Evolutionary conservation across 2,329 filamentous ascomycete species (phyloP).

Genomic region (Cladosporium sp.): DNA sequence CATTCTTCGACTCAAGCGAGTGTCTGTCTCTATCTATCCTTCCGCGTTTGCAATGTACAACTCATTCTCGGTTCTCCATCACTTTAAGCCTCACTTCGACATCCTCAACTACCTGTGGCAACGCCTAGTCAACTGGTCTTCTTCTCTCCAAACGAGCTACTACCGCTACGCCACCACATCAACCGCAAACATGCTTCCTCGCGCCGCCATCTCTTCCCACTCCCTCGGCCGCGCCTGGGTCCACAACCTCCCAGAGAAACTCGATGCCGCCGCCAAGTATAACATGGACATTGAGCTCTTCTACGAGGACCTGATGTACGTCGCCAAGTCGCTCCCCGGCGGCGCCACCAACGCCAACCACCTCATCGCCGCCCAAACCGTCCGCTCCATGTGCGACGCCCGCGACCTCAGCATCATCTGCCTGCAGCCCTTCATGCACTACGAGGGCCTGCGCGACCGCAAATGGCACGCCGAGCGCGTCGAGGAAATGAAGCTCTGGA

Average conservation of each 20-base stretch:
- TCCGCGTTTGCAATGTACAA: conserved; percentile 9
- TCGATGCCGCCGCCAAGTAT: conserved; percentile 66
- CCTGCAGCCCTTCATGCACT: conserved; percentile 76
- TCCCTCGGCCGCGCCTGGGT: conserved; percentile 73
- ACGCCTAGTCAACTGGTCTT: conserved; percentile 15
- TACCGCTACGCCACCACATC: conserved; percentile 2
- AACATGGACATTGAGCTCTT: conserved; percentile 77
- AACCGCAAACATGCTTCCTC: conserved; percentile 49
- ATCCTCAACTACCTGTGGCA: conserved; percentile 15
- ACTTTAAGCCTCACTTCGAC: conserved; percentile 11
- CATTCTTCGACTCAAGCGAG: not conserved
- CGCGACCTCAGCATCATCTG: conserved; percentile 63
- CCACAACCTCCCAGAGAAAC: conserved; percentile 67
- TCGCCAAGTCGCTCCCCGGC: conserved; percentile 54
- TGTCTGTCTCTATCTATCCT: not conserved
- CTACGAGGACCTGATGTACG: conserved; percentile 71
- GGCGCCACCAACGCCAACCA: conserved; percentile 49
- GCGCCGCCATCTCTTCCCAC: conserved; percentile 73
- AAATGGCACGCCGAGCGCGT: conserved; percentile 59
- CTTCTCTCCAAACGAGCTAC: not conserved
- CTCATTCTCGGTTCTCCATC: conserved; percentile 10
- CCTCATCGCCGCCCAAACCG: conserved; percentile 59
- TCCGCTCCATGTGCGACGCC: conserved; percentile 59
- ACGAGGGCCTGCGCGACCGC: conserved; percentile 71
- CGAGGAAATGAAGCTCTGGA: conserved; percentile 69